These are phyloP conservation scores for Paraphoma chrysanthemicola DNA, from an alignment of 2,329 filamentous ascomycete species.

Conservation along the genomic window DNA sequence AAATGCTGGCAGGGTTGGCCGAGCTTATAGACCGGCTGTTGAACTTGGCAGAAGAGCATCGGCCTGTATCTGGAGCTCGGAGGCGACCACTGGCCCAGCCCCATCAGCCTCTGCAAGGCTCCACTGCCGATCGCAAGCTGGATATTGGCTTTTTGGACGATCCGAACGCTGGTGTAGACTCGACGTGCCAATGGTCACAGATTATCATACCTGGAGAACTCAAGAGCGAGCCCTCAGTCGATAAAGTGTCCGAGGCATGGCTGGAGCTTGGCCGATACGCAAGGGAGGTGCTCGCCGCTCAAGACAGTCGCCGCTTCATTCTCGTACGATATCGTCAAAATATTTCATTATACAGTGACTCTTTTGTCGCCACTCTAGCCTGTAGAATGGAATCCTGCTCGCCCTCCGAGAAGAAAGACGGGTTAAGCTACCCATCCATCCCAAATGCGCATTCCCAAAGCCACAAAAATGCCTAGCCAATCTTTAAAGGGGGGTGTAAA, in stretches of 20 bases:
- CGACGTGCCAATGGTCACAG: conserved; percentile 49
- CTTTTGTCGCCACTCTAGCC: too few relatives aligned
- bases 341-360: too few relatives aligned
- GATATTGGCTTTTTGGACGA: conserved; percentile 27
- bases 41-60: conserved; percentile 18
- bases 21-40: conserved; percentile 21
- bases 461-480: too few relatives aligned
- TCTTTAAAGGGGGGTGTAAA: too few relatives aligned
- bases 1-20: conserved; percentile 30
- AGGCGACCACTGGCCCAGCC: conserved; percentile 24
- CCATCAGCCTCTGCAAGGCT: conserved; percentile 27
- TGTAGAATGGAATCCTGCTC: too few relatives aligned
- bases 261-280: conserved; percentile 54
- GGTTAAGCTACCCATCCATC: too few relatives aligned
- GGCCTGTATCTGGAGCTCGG: conserved; percentile 10
- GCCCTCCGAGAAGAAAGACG: too few relatives aligned
- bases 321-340: too few relatives aligned
- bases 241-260: conserved; percentile 43
- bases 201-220: conserved; percentile 57
- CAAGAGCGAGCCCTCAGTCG: conserved; percentile 53
- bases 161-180: too few relatives aligned
- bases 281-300: conserved; percentile 51
- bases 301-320: conserved; percentile 47
- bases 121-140: conserved; percentile 29
- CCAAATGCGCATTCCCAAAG: too few relatives aligned